Evolutionary conservation across 805 yeast genomes (phyloP).

Genomic region (Candida maltosa): DNA sequence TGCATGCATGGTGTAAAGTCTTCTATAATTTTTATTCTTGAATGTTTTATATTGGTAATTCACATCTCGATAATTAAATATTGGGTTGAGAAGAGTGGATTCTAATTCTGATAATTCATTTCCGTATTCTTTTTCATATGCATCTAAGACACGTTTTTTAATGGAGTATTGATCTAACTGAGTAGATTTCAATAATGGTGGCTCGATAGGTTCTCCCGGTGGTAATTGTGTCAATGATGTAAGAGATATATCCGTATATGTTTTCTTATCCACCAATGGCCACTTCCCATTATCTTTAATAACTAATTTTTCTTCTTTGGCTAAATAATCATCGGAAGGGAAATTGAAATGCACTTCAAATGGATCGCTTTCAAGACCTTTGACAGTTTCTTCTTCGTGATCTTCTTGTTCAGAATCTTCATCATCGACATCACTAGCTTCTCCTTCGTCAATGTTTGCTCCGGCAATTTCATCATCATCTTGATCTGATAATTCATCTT

Average conservation of each 20-base stretch:
- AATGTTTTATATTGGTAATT: slow-evolving; percentile 53
- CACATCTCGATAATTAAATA: slow-evolving; percentile 73
- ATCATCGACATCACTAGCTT: slow-evolving; percentile 31
- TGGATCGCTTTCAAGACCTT: slow-evolving; percentile 51
- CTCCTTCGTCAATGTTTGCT: slow-evolving; percentile 15
- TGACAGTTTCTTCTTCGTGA: slow-evolving; percentile 36
- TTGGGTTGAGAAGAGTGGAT: slow-evolving; percentile 52
- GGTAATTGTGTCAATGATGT: slow-evolving; percentile 29
- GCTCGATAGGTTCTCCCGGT: slow-evolving; percentile 21
- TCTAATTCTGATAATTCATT: slow-evolving; percentile 37
- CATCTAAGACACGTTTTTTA: slow-evolving; percentile 25
- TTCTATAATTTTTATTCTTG: slow-evolving; percentile 54
- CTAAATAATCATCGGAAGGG: slow-evolving; percentile 36
- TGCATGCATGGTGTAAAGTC: slow-evolving; percentile 65
- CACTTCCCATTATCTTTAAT: slow-evolving; percentile 22
- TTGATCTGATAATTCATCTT: slow-evolving; percentile 10
- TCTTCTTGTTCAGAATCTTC: slow-evolving; percentile 23
- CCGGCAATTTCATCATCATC: slow-evolving; percentile 13
- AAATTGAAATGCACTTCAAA: slow-evolving; percentile 73
- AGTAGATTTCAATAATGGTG: slow-evolving; percentile 6
- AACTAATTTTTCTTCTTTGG: slow-evolving; percentile 19
- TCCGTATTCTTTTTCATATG: slow-evolving; percentile 11
- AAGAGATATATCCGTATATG: slow-evolving; percentile 19
- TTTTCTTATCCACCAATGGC: slow-evolving; percentile 18
- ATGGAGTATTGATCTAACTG: slow-evolving; percentile 20